These are phyloP conservation scores for Linum lewisii DNA, from an alignment of 345 rosid genomes.

Conservation along the genomic window DNA sequence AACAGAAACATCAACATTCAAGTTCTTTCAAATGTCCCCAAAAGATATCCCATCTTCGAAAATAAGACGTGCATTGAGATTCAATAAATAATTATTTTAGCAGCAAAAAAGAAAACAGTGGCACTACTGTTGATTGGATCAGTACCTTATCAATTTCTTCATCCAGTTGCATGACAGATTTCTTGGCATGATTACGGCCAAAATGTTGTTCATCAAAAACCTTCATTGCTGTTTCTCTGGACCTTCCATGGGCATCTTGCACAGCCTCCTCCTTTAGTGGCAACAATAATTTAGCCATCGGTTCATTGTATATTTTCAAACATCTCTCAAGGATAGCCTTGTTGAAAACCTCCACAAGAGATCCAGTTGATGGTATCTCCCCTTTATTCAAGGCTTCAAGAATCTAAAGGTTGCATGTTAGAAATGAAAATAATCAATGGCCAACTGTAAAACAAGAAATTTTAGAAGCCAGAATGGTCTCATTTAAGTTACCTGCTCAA, in stretches of 20 bases:
- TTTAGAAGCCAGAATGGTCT: background rate
- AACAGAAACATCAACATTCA: background rate
- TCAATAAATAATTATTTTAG: background rate
- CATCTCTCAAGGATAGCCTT: slow-evolving; percentile 85
- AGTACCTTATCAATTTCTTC: slow-evolving; percentile 79
- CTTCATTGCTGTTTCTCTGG: slow-evolving; percentile 47
- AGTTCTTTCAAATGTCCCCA: background rate
- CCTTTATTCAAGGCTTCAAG: slow-evolving; percentile 97
- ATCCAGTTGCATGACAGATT: slow-evolving; percentile 62
- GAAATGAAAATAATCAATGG: background rate
- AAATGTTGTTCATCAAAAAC: slow-evolving; percentile 86
- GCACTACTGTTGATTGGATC: background rate
- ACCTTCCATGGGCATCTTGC: slow-evolving; percentile 53
- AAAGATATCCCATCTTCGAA: background rate
- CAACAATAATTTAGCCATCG: slow-evolving; percentile 47
- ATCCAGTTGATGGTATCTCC: slow-evolving; percentile 98
- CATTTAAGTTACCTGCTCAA: slow-evolving; percentile 65
- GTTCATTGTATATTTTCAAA: slow-evolving; percentile 63
- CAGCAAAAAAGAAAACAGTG: background rate
- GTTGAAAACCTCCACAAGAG: slow-evolving; percentile 94
- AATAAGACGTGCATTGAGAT: background rate
- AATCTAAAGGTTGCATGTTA: slow-evolving; percentile 45
- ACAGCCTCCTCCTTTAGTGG: slow-evolving; percentile 62
- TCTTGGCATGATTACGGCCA: slow-evolving; percentile 90
- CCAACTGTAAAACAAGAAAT: background rate